Evolutionary conservation across 106 monocot genomes (phyloP), one percentile per base, ranked within the genome.

Genomic region (Gastrodia elata): DNA sequence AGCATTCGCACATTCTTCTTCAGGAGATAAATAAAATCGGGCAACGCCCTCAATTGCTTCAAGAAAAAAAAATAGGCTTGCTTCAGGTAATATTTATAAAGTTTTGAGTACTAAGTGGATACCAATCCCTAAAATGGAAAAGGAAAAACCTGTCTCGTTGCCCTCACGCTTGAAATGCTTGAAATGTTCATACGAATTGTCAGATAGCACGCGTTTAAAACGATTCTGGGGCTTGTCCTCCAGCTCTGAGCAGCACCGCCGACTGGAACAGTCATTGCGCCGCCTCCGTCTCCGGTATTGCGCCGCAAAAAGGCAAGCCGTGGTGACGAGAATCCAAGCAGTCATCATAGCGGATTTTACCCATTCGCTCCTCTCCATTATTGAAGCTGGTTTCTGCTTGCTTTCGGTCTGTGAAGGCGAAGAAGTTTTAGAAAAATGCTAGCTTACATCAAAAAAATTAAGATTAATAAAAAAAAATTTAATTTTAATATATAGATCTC

Each of bases 131-230:
- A n/a, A n/a, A n/a, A n/a, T n/a, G n/a, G n/a, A 61, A 32, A 32
- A 40, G n/a, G 39, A 39, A 9, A 18, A 39, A 81, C 84, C 81
- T 77, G 59, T 77, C 74, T 74, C 73, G 10, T 76, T 79, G 27
- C 76, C 79, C 46, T 70, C 79, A 20, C 81, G 65, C 58, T 79
- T 84, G 35, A 79, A 79, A 72, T 87, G 87, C 72, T 80, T 85
- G 77, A 88, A 88, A 27, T 74, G 74, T 8, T 80, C 70, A 61
- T 85, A 88, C 37, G 88, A 82, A 58, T 88, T 88, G 20, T 80
- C 82, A n/a, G 88, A 84, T 7, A 85, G 38, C 0, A 88, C 79
- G 77, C 75, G 74, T 80, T 82, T 88, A 75, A 88, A 88, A n/a
- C 69, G 82, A 43, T 73, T 76, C 80, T 85, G 88, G 18, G 88